These are phyloP conservation scores for Hanseniaspora opuntiae DNA, from an alignment of 805 yeast species.

Conservation along the genomic window DNA sequence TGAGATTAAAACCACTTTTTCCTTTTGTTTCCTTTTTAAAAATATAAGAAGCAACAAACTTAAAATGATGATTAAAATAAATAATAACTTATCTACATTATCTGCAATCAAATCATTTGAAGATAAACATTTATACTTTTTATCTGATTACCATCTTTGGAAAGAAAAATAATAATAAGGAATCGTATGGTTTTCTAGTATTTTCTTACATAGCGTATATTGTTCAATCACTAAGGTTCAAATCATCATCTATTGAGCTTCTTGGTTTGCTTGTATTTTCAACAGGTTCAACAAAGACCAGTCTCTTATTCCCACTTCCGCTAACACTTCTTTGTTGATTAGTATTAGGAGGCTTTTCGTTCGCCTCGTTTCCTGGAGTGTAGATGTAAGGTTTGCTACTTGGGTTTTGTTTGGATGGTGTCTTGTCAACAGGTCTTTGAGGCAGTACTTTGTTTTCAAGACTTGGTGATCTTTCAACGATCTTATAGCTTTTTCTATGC, in stretches of 20 bases:
- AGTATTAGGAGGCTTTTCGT: not conserved
- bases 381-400: conserved; percentile 4
- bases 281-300: conserved; percentile 11
- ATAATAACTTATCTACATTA: conserved; percentile 27
- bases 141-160: conserved; percentile 8
- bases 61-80: conserved; percentile 19
- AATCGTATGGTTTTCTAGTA: too few species aligned
- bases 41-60: not conserved
- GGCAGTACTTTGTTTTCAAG: conserved; percentile 5
- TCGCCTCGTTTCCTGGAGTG: not conserved
- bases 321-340: conserved; percentile 8
- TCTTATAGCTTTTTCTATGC: conserved; percentile 6
- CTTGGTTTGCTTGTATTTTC: not conserved
- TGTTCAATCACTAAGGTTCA: conserved; percentile 11
- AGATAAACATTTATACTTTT: conserved; percentile 7
- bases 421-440: not conserved
- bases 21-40: not conserved
- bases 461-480: conserved; percentile 9
- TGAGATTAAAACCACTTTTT: not conserved
- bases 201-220: not conserved
- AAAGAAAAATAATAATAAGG: too few species aligned
- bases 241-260: conserved; percentile 6
- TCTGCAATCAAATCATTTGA: conserved; percentile 20
- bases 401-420: not conserved
- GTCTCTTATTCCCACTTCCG: conserved; percentile 11